Conservation (phyloP, 768 basidiomycete species). For the Suillus weaverae region DNA sequence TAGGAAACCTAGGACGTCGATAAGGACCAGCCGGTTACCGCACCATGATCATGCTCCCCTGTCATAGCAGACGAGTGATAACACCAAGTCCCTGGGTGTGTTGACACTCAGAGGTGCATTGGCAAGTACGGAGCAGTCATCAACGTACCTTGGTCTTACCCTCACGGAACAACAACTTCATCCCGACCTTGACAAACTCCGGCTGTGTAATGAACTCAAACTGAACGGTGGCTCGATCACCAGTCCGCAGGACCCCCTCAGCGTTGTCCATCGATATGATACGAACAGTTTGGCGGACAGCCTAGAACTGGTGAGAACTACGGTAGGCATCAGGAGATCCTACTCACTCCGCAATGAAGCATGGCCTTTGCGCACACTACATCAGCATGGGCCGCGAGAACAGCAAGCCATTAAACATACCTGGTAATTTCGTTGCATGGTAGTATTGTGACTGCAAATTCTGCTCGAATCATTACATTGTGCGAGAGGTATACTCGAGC, state of each 20-base stretch:
- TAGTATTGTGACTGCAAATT: constrained; percentile 76
- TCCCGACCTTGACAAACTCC: constrained; percentile 90
- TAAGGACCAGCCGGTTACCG: background rate
- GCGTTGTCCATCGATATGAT: constrained; percentile 92
- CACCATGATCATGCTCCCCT: background rate
- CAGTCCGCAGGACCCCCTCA: constrained; percentile 86
- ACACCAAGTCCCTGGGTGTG: constrained; percentile 68
- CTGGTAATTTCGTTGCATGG: constrained; percentile 90
- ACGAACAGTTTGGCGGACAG: constrained; percentile 87
- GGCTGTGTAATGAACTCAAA: constrained; percentile 94
- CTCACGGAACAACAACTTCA: constrained; percentile 92
- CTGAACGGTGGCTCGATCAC: constrained; percentile 90
- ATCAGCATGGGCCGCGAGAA: constrained; percentile 1
- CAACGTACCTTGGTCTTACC: constrained; percentile 85
- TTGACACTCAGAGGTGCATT: constrained; percentile 9
- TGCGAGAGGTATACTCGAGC: constrained; percentile 23
- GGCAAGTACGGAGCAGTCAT: constrained; percentile 3
- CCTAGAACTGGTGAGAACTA: constrained; percentile 42
- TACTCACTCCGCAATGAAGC: constrained; percentile 84
- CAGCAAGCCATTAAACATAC: constrained; percentile 36
- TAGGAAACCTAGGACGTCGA: background rate
- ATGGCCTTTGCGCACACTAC: constrained; percentile 55
- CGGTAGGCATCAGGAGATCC: background rate
- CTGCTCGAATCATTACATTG: background rate
- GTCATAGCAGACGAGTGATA: constrained; percentile 64